Evolutionary conservation across 345 rosid species (phyloP).

Genomic region (Raphanus sativus): DNA sequence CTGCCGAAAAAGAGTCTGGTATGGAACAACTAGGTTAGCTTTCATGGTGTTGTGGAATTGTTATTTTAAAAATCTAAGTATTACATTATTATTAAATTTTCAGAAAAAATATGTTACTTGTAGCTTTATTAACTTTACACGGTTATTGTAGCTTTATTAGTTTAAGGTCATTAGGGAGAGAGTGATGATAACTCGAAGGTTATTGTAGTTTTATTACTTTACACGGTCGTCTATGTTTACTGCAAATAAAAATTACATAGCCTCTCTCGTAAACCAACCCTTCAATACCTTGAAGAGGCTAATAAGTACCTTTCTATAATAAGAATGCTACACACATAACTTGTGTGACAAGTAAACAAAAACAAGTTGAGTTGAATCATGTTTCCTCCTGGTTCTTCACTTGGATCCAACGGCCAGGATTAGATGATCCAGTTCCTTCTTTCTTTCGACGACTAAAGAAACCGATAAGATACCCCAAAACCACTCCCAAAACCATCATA

Average conservation of each 20-base stretch:
- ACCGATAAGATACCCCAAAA: slow-evolving; percentile 67
- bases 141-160: no score
- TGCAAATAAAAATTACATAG: neutral
- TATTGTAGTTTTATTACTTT: neutral
- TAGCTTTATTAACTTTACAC: no score
- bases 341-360: slow-evolving; percentile 5
- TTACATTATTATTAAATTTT: no score
- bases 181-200: no score
- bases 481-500: slow-evolving; percentile 62
- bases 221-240: neutral
- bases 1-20: no score
- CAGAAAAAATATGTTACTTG: no score
- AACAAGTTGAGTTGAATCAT: slow-evolving; percentile 36
- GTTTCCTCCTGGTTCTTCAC: slow-evolving; percentile 64
- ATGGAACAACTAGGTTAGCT: no score
- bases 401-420: slow-evolving; percentile 54
- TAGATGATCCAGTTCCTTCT: slow-evolving; percentile 31
- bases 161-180: no score
- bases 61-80: no score
- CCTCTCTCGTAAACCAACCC: neutral
- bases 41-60: no score
- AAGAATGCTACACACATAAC: slow-evolving; percentile 20
- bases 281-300: neutral
- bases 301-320: neutral
- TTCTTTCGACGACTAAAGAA: slow-evolving; percentile 56